These are phyloP conservation scores for Tricholoma bakamatsutake DNA, from an alignment of 768 basidiomycete genomes.

Conservation along the genomic window DNA sequence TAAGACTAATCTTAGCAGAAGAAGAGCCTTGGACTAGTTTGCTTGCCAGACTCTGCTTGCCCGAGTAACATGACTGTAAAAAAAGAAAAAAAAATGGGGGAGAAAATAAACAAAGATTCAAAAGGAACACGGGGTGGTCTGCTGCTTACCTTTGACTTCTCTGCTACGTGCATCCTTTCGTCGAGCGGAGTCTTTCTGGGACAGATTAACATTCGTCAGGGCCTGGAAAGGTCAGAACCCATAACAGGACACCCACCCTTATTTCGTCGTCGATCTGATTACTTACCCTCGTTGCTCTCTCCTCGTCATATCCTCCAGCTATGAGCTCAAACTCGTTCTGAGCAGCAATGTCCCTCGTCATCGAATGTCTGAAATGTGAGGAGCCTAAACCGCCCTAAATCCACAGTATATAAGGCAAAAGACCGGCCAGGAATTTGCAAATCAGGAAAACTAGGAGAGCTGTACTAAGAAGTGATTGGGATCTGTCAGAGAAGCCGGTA, in stretches of 20 bases:
- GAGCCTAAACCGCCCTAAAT: not conserved
- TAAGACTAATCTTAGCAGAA: not conserved
- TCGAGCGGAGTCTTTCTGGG: constrained; percentile 43
- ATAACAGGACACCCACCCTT: constrained; percentile 28
- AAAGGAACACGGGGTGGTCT: not conserved
- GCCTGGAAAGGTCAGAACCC: not conserved
- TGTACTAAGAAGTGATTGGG: not conserved
- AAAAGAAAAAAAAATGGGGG: too few species aligned
- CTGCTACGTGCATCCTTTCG: constrained; percentile 35
- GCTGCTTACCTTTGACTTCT: constrained; percentile 45
- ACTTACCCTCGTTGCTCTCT: constrained; percentile 41
- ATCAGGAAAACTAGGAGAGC: not conserved
- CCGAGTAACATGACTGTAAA: constrained; percentile 72
- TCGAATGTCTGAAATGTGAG: not conserved
- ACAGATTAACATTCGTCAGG: not conserved
- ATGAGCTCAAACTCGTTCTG: constrained; percentile 4
- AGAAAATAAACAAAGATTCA: not conserved
- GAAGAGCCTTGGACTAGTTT: not conserved
- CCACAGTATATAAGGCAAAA: not conserved
- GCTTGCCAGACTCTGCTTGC: constrained; percentile 62
- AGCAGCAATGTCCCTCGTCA: not conserved
- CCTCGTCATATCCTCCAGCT: constrained; percentile 25
- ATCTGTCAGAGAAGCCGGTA: not conserved
- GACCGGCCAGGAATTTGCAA: not conserved
- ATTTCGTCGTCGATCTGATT: constrained; percentile 53